A percentile compares a stretch with the other conserved stretches of the same genome.
Evolutionary conservation across 208 protist genomes (phyloP).

Genomic region (Crithidia bombi): DNA sequence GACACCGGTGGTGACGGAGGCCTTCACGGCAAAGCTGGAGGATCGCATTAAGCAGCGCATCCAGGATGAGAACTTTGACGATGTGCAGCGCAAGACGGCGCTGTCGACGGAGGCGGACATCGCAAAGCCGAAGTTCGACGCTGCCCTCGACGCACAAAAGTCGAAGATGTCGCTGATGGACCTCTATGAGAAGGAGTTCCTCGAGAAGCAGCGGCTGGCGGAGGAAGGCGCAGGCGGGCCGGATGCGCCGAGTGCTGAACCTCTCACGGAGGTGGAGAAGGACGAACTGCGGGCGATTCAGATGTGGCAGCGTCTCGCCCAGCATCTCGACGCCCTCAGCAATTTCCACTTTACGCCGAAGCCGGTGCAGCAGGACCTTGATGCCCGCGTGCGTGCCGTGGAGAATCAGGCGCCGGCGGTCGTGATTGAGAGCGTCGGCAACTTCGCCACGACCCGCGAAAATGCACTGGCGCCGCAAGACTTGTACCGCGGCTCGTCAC

Average conservation of each 20-base stretch:
- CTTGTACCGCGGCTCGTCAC: slow-evolving; percentile 66
- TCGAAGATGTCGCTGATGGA: slow-evolving; percentile 91
- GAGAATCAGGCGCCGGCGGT: slow-evolving; percentile 86
- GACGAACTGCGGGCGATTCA: slow-evolving; percentile 91
- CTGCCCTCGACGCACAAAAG: slow-evolving; percentile 80
- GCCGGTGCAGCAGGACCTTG: slow-evolving; percentile 83
- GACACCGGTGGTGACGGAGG: slow-evolving; percentile 86
- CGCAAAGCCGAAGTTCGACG: slow-evolving; percentile 55
- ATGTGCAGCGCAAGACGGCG: slow-evolving; percentile 66
- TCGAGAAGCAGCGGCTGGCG: slow-evolving; percentile 71
- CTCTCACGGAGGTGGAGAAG: slow-evolving; percentile 90
- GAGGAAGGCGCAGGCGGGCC: slow-evolving; percentile 56
- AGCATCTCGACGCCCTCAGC: slow-evolving; percentile 91
- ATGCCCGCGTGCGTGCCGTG: slow-evolving; percentile 86
- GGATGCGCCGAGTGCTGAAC: slow-evolving; percentile 60
- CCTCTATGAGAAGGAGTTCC: slow-evolving; percentile 92
- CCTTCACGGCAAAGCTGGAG: slow-evolving; percentile 82
- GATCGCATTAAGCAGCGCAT: slow-evolving; percentile 90
- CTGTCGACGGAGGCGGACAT: slow-evolving; percentile 72
- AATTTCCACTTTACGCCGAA: slow-evolving; percentile 94
- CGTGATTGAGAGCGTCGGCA: slow-evolving; percentile 79
- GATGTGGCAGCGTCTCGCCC: slow-evolving; percentile 89
- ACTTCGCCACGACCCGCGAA: slow-evolving; percentile 83
- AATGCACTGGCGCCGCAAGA: slow-evolving; percentile 88
- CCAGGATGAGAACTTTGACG: slow-evolving; percentile 77